Conservation (phyloP, 2,329 filamentous ascomycete genomes). For the Lachnum nothofagi region DNA sequence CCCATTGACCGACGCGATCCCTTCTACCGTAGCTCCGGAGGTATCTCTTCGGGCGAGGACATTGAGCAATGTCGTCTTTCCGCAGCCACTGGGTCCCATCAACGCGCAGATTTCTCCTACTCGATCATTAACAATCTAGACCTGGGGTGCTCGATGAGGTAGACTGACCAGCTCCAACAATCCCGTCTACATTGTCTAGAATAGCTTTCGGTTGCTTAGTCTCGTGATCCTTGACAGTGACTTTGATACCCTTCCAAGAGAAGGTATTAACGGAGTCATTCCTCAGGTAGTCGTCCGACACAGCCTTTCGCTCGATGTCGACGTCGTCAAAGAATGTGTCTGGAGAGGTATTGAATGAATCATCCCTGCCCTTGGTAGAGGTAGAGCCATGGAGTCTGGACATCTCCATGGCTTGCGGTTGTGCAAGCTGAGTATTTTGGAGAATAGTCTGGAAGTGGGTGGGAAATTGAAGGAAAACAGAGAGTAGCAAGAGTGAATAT, state of each 20-base stretch:
- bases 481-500: too few relatives aligned
- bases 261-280: slow-evolving; percentile 62
- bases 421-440: too few relatives aligned
- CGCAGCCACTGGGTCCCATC: slow-evolving; percentile 70
- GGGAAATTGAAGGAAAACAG: too few relatives aligned
- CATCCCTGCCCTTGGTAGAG: too few relatives aligned
- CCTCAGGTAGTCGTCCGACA: slow-evolving; percentile 41
- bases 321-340: too few relatives aligned
- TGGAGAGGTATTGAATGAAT: too few relatives aligned
- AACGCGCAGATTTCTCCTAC: slow-evolving; percentile 68
- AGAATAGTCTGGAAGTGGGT: too few relatives aligned
- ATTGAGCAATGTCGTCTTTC: slow-evolving; percentile 82
- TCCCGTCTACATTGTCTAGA: slow-evolving; percentile 57
- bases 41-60: slow-evolving; percentile 60
- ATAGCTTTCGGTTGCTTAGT: slow-evolving; percentile 60
- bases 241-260: slow-evolving; percentile 61
- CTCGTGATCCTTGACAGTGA: slow-evolving; percentile 66
- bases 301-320: slow-evolving; percentile 27
- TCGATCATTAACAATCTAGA: slow-evolving; percentile 3
- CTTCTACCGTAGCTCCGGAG: slow-evolving; percentile 50
- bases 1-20: slow-evolving; percentile 60
- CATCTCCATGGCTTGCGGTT: neutral
- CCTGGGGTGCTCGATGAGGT: neutral
- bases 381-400: too few relatives aligned
- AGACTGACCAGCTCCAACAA: slow-evolving; percentile 54